Conservation (phyloP, 257 asterid genomes). For the Leptodermis oblonga region DNA sequence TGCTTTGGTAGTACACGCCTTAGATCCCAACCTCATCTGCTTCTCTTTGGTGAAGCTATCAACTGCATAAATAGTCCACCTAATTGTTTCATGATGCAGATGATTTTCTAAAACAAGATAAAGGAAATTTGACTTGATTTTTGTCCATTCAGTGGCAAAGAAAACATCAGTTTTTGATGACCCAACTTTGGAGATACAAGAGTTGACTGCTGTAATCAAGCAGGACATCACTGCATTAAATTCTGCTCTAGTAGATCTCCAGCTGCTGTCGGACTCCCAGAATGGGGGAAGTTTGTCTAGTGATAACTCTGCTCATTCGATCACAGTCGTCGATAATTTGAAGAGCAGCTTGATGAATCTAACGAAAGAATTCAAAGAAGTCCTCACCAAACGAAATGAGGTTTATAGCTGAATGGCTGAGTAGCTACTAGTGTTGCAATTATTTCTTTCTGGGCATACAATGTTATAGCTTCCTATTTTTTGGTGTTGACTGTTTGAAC, state of each 20-base stretch:
- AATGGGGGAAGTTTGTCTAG: constrained; percentile 51
- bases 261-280: constrained; percentile 57
- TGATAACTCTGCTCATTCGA: constrained; percentile 73
- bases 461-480: background rate
- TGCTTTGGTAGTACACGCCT: background rate
- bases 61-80: background rate
- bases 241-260: constrained; percentile 63
- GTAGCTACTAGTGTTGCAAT: background rate
- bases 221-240: constrained; percentile 67
- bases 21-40: background rate
- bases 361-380: constrained; percentile 77
- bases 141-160: constrained; percentile 51
- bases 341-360: constrained; percentile 72
- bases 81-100: background rate
- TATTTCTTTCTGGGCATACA: background rate
- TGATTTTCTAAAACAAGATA: background rate
- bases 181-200: constrained; percentile 80
- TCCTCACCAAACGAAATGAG: constrained; percentile 71
- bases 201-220: constrained; percentile 59
- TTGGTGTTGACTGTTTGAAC: background rate
- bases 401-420: constrained; percentile 16
- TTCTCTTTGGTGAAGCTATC: background rate
- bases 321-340: constrained; percentile 76
- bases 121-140: constrained; percentile 1
- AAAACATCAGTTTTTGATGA: constrained; percentile 79